Conservation (phyloP, 148 eudicot species). For the Polygonum maritimum region DNA sequence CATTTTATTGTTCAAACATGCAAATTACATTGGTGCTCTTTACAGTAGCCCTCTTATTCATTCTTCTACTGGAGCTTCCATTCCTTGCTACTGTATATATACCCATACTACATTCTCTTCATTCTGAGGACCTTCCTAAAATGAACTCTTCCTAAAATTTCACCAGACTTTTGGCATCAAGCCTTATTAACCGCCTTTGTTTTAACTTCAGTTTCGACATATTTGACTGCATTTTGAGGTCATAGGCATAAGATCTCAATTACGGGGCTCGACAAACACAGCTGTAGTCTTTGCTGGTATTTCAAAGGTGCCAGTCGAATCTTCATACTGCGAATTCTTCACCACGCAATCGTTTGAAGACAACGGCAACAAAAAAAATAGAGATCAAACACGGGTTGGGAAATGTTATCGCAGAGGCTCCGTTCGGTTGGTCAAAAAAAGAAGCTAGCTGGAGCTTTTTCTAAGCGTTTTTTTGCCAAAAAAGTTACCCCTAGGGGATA, state of each 20-base stretch:
- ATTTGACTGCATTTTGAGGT: neutral
- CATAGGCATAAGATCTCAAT: neutral
- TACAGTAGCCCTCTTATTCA: slow-evolving; percentile 1
- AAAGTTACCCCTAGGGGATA: too few relatives aligned
- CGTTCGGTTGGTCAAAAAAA: too few relatives aligned
- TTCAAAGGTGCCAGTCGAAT: slow-evolving; percentile 50
- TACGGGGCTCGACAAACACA: slow-evolving; percentile 76
- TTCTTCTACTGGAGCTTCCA: neutral
- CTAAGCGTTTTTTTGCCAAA: too few relatives aligned
- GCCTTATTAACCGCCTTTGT: too few relatives aligned
- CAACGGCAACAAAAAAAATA: slow-evolving; percentile 29
- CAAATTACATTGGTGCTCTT: neutral
- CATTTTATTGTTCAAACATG: too few relatives aligned
- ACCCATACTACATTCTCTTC: neutral
- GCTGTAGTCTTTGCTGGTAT: slow-evolving; percentile 72
- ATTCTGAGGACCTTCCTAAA: neutral
- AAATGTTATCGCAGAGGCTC: neutral
- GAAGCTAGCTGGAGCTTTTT: too few relatives aligned
- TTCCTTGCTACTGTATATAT: neutral
- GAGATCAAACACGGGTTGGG: neutral
- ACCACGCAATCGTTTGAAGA: slow-evolving; percentile 51
- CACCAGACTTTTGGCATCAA: neutral
- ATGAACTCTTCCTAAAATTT: neutral
- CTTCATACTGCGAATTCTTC: slow-evolving; percentile 53
- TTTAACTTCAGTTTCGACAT: too few relatives aligned